Evolutionary conservation across 2,329 filamentous ascomycete genomes (phyloP).

Genomic region (Fusarium sp.): DNA sequence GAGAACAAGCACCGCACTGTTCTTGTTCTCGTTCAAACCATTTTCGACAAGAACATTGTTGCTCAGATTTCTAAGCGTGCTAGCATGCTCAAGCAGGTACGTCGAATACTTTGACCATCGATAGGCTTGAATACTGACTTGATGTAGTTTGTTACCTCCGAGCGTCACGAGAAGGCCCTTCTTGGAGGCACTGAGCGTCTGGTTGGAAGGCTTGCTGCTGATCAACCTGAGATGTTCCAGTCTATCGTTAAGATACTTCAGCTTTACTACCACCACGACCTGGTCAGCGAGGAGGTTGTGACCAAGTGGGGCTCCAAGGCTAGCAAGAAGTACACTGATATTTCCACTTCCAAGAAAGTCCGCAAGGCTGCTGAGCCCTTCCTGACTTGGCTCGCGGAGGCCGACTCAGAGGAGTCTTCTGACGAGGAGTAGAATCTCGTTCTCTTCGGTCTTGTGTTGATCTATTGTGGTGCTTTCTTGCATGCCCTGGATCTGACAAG

Average conservation of each 20-base stretch:
- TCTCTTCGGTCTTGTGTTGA: background rate
- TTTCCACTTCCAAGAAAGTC: constrained; percentile 90
- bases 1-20: constrained; percentile 94
- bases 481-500: constrained; percentile 3
- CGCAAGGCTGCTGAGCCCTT: constrained; percentile 95
- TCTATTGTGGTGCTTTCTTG: constrained; percentile 1
- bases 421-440: constrained; percentile 63
- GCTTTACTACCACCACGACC: constrained; percentile 89
- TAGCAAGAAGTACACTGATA: constrained; percentile 97
- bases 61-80: constrained; percentile 88
- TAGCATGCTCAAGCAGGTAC: constrained; percentile 86
- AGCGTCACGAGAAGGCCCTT: constrained; percentile 95
- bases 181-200: constrained; percentile 96
- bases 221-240: constrained; percentile 79
- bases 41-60: constrained; percentile 91
- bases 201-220: constrained; percentile 75
- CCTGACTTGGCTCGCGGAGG: constrained; percentile 91
- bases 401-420: constrained; percentile 73
- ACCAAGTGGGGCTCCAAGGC: constrained; percentile 93
- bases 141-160: constrained; percentile 79
- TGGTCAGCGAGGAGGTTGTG: constrained; percentile 88
- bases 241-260: constrained; percentile 88
- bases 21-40: constrained; percentile 88
- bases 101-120: constrained; percentile 38
- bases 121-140: constrained; percentile 45